Base-by-base conservation (phyloP, 768 basidiomycete genomes). In the Boletus rufocinnamomeus region DNA sequence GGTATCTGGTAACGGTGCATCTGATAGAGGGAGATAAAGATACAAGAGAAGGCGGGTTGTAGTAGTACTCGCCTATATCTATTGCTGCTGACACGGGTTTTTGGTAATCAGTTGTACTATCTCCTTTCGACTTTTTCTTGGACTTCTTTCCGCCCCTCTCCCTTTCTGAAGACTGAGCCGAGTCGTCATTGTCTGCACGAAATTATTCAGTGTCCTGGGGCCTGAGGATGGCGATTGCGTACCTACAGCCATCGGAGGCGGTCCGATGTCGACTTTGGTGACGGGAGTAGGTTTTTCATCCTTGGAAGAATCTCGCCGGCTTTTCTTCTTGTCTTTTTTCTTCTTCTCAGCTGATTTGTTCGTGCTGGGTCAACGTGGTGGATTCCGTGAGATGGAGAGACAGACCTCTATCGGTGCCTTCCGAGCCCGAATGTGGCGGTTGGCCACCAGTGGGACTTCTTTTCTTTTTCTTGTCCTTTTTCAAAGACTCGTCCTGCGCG, bases 291-390 rank as follows among this genome's bases (percentile, higher is more conserved):
- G n/a, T n/a, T n/a, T n/a, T n/a, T n/a, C n/a, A 25, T 54, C 41
- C 11, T 52, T 57, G 62, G 41, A 45, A 52, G 46, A 6, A 19
- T 55, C 50, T 32, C 44, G 77, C 17, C 49, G 50, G 64, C 75
- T 79, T 65, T 77, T 77, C 61, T 76, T 78, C 67, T 78, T 78
- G 50, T 76, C 74, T 50, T 74, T 74, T 54, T 69, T 72, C 64
- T 74, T 76, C 60, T 71, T 74, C 49, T 60, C 65, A 40, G 40
- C 58, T 59, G 52, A 56, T 54, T 63, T 58, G 61, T 50, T 45
- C 30, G 35, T 17, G 25, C 43, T 61, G 23, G 41, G 62, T 68
- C 44, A 66, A 50, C 34, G 54, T 10, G 25, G n/a, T 40, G 23
- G 46, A 25, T 23, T 25, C 30, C 25, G 23, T 35, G 32, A 35